Evolutionary conservation across 495 filamentous ascomycete genomes (phyloP), one percentile per base, ranked within the genome.

Genomic region (Daldinia concentrica): DNA sequence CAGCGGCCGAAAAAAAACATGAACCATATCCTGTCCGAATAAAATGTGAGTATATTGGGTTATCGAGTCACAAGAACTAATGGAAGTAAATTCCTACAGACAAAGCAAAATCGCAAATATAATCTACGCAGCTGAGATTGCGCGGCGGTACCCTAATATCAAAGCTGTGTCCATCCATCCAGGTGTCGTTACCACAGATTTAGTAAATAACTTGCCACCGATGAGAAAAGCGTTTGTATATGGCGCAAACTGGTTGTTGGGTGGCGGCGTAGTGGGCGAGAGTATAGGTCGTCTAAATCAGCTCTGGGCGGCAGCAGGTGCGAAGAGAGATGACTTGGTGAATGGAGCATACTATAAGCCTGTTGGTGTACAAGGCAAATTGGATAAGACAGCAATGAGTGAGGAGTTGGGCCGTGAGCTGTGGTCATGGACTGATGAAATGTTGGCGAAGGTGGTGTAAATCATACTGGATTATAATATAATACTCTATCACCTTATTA

Each of bases 161-260:
- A 83, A 81, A 2, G 82, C 84, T 9, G 82, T 90, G 0, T 79
- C 88, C 0, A 80, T 92, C 1, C 90, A 93, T 65, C 91, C 92
- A 0, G 92, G 91, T 12, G 76, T 89, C 1, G 83, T 90, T 22
- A 64, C 77, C 1, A 91, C 88, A 12, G 83, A 86, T 8, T 73
- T 92, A 4, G 85, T 85, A 54, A 62, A 73, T 12, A 73, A 79
- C 27, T 69, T 81, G 22, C 71, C 73, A 36, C 51, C 74, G 1
- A 64, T 69, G 4, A 79, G 77, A 45, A 57, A 62, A 6, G 27
- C 80, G 7, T 37, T 83, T 24, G 69, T 77, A n/a, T 72, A 77
- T 14, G 37, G 68, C 3, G 17, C 14, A 0, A 59, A 83, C 7
- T 63, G 50, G 24, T 6, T 76, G 0, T 15, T 73, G 37, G 71